Evolutionary conservation across 2,329 filamentous ascomycete species (phyloP), one percentile per base, ranked within the genome.

Genomic region (Ophiostoma fasciatum): DNA sequence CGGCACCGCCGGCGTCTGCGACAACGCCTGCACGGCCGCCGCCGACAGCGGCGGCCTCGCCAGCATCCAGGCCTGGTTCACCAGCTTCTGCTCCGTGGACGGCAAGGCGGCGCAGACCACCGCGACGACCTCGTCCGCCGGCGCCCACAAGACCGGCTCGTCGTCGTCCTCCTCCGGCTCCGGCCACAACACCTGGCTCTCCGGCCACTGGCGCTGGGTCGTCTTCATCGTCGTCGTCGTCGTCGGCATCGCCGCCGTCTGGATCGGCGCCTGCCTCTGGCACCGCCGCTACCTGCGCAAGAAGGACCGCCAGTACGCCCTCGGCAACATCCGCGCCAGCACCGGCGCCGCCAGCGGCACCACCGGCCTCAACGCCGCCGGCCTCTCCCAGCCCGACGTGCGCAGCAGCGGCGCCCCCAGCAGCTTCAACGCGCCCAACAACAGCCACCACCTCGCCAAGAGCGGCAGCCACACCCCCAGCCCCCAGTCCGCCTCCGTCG

Each of bases 151-250:
- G 20, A 33, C 22, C 14, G 5, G 32, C 21, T 12, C 25, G 22
- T 20, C 26, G 12, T 20, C 31, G 5, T 15, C 31, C 4, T 27
- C 28, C 12, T n/a, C 22, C 11, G 29, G 28, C 11, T 29, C 18
- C 19, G n/a, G n/a, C n/a, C n/a, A n/a, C n/a, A n/a, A n/a, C n/a
- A n/a, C n/a, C n/a, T n/a, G n/a, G n/a, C n/a, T n/a, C n/a, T n/a
- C n/a, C 7, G 66, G 62, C 20, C 82, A 88, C 55, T 83, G 72
- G 62, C 68, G 75, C 60, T 93, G 82, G 82, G 71, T 92, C 31
- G 66, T 88, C 43, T 83, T 90, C 67, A 64, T 90, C 36, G 75
- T 84, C 45, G 61, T 88, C 42, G 65, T 92, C 20, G 66, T 78
- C 29, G 61, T 88, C 41, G 77, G 64, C 36, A 80, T 92, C 42